phyloP scores from a whole-genome alignment of 2,329 filamentous ascomycete species.

The Diplodia scrobiculata region DNA sequence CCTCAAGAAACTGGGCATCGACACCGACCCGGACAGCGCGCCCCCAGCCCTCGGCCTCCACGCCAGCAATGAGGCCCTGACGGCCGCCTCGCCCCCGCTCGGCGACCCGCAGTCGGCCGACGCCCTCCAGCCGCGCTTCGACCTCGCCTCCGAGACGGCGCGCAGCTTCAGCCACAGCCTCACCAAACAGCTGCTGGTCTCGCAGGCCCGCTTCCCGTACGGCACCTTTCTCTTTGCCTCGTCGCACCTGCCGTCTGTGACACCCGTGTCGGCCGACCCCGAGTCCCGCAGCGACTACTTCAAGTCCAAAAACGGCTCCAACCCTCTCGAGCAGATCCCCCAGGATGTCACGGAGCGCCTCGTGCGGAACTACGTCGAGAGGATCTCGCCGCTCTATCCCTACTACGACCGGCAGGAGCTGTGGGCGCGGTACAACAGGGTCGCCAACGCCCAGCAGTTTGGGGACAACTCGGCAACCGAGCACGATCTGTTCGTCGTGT shows the following conservation, averaged over 20 bases:
- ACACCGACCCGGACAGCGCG: conserved; percentile 7
- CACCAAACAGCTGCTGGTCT: conserved; percentile 13
- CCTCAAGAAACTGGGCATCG: conserved; percentile 22
- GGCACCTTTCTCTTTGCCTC: conserved; percentile 29
- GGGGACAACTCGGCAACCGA: neutral
- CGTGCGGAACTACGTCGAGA: conserved; percentile 24
- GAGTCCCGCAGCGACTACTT: conserved; percentile 20
- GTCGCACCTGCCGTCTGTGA: conserved; percentile 18
- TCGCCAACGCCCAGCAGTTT: neutral
- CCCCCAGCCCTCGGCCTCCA: neutral
- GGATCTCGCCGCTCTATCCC: conserved; percentile 22
- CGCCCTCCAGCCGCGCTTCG: neutral
- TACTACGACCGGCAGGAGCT: conserved; percentile 17
- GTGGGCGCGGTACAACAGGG: conserved; percentile 10
- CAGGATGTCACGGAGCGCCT: conserved; percentile 19
- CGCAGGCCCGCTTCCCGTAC: conserved; percentile 20
- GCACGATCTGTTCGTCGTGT: conserved; percentile 24
- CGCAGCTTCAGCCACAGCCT: conserved; percentile 21
- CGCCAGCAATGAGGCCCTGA: neutral
- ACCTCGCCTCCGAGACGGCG: conserved; percentile 23
- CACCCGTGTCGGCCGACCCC: neutral
- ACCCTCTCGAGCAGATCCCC: conserved; percentile 26
- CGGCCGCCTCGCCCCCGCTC: neutral
- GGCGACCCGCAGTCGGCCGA: neutral
- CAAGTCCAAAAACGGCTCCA: conserved; percentile 7